Evolutionary conservation across 2,329 filamentous ascomycete species (phyloP).

Genomic region (Allantophomopsis lycopodina): DNA sequence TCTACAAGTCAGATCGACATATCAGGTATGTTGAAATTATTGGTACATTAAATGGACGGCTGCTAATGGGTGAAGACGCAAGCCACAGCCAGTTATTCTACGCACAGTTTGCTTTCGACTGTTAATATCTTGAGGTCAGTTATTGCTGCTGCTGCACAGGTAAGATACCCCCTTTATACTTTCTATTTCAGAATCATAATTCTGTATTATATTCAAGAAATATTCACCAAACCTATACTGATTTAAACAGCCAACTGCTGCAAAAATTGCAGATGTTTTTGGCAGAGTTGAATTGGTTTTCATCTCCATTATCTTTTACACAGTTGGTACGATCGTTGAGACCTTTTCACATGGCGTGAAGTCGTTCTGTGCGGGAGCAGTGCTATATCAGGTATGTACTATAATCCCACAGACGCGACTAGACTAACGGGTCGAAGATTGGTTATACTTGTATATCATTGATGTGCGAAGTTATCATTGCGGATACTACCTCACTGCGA

Average conservation of each 20-base stretch:
- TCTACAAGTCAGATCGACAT: constrained; percentile 38
- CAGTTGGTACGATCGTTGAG: constrained; percentile 40
- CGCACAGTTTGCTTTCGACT: constrained; percentile 35
- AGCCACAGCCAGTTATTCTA: no score
- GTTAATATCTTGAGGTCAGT: constrained; percentile 44
- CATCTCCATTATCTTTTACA: constrained; percentile 41
- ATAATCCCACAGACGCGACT: not conserved
- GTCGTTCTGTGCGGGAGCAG: constrained; percentile 40
- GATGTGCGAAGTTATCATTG: constrained; percentile 49
- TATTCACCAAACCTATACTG: not conserved
- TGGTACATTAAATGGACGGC: constrained; percentile 23
- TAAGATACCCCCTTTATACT: constrained; percentile 7
- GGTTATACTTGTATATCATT: constrained; percentile 49
- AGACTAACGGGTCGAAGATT: constrained; percentile 21
- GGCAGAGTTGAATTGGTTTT: constrained; percentile 44
- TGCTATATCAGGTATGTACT: constrained; percentile 34
- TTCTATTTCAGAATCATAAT: not conserved
- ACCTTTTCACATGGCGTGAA: constrained; percentile 31
- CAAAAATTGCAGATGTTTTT: constrained; percentile 49
- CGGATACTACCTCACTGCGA: constrained; percentile 48
- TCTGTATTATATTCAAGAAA: not conserved
- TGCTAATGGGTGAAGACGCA: constrained; percentile 31
- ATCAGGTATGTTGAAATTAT: constrained; percentile 21
- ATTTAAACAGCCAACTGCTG: constrained; percentile 33
- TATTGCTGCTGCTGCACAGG: constrained; percentile 39